Evolutionary conservation across 1,139 yeast genomes (phyloP), one percentile per base, ranked within the genome.

Genomic region (Hansenula anomala): DNA sequence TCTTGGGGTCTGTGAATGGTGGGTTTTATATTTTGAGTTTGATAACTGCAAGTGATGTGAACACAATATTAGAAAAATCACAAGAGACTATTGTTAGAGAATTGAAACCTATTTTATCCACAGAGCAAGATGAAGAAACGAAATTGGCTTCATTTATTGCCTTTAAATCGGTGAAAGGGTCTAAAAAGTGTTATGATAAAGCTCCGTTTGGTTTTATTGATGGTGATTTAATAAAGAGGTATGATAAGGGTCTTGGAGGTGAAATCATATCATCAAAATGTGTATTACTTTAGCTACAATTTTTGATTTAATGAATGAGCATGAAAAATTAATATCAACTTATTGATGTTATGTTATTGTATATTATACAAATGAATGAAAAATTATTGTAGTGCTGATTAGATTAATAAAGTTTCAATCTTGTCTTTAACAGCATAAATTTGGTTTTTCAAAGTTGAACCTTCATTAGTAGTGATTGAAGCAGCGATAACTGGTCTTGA

Each of bases 401-500:
- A 92, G 64, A 92, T 92, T 69, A 94, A 81, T 67, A 94, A 80
- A 60, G 97, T 87, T 75, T 94, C 98, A 67, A 94, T 92, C 85
- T 90, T 90, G 74, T 92, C 97, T 87, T 92, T 94, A 70, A 90
- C 89, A 64, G 86, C 88, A 71, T 86, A 89, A 71, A 92, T 88
- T 77, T 90, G 97, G 78, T 75, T 87, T 80, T 89, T 89, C 74
- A 94, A 85, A 60, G 96, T 88, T 56, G 97, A 89, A 59, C 97
- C 96, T 63, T 94, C 99, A 73, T 94, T 92, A 53, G 98, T 80
- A 63, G 99, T 94, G 64, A 94, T 95, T 49, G 96, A 86, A 52
- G 97, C 97, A 63, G 98, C 95, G 65, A 92, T 90, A 46, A 94
- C 98, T 53, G 98, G 97, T 78, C 99, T 86, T 46, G 97, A 88